phyloP scores from a whole-genome alignment of 2,329 filamentous ascomycete species.

The Tolypocladium cylindrosporum region DNA sequence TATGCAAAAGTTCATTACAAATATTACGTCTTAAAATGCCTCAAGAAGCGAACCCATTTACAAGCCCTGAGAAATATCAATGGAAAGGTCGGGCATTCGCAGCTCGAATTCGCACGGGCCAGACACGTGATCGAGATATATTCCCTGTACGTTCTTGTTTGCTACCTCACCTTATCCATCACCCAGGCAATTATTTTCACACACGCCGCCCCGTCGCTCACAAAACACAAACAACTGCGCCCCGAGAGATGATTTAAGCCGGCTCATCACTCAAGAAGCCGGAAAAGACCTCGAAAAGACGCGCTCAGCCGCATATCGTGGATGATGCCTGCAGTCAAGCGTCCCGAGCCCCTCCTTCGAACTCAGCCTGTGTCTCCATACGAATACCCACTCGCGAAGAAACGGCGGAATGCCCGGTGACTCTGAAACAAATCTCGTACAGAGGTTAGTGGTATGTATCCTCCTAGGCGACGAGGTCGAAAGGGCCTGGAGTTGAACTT shows the following conservation, averaged over 20 bases:
- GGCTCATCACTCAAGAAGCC: neutral
- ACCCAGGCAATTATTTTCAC: neutral
- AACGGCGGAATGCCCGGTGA: conserved; percentile 13
- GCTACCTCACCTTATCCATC: neutral
- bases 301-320: neutral
- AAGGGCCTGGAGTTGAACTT: neutral
- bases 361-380: neutral
- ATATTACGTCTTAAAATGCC: neutral
- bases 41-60: neutral
- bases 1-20: neutral
- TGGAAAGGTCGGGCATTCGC: neutral
- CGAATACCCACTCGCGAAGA: neutral
- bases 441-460: conserved; percentile 19
- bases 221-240: neutral
- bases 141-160: neutral
- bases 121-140: neutral
- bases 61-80: neutral
- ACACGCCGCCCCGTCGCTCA: neutral
- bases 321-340: conserved; percentile 1
- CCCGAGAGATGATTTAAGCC: neutral
- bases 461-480: neutral
- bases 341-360: neutral
- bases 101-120: neutral
- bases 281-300: neutral
- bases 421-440: conserved; percentile 12